A percentile compares a stretch with the other conserved stretches of the same genome.
Evolutionary conservation across 257 asterid genomes (phyloP).

Genomic region (Nicotiana attenuata): DNA sequence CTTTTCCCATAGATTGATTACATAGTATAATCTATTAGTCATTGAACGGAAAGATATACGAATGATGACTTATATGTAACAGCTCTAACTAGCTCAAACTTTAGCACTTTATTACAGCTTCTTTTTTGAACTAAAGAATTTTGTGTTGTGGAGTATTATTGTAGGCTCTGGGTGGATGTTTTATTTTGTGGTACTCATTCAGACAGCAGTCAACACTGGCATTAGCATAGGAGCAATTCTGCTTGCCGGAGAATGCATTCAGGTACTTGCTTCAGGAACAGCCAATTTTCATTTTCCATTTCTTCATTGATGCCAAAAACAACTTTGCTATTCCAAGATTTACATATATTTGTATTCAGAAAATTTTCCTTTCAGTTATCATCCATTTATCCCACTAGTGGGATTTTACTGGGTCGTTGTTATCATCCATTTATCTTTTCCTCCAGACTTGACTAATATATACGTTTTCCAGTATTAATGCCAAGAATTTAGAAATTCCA

Average conservation of each 20-base stretch:
- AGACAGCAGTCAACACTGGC: constrained; percentile 84
- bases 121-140: not conserved
- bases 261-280: constrained; percentile 38
- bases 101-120: not conserved
- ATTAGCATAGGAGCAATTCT: constrained; percentile 78
- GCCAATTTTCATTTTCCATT: not conserved
- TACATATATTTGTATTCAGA: not conserved
- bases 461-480: not conserved
- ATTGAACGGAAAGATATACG: not conserved
- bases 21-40: not conserved
- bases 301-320: not conserved
- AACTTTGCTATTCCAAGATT: not conserved
- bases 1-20: not conserved
- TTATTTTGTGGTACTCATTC: constrained; percentile 83
- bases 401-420: not conserved
- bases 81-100: not conserved
- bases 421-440: not conserved
- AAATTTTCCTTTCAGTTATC: not conserved
- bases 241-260: constrained; percentile 89
- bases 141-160: not conserved
- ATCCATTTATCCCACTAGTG: not conserved
- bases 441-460: not conserved
- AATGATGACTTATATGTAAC: not conserved
- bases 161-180: constrained; percentile 93
- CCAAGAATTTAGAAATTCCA: not conserved